Base-by-base conservation (phyloP, 2,329 filamentous ascomycete species). In the Kalmusia sp. region DNA sequence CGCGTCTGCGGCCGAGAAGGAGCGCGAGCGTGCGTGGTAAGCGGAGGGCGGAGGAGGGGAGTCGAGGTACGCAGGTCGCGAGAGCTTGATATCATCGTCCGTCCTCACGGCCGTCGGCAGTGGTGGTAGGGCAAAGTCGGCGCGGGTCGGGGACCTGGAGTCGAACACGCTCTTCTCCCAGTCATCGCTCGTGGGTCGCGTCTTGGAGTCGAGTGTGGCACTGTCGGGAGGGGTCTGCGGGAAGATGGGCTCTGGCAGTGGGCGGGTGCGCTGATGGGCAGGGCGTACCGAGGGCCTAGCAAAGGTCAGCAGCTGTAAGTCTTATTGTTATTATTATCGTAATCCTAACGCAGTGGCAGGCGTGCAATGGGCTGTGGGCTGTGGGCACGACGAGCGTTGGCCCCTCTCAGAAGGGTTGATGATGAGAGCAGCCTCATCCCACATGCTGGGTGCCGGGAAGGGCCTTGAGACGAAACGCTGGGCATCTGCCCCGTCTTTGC, bases 1-100 rank as follows among this genome's bases (percentile, higher is more conserved):
- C 59, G 92, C 90, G 41, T 87, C 88, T 49, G 89, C 77, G 5
- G 89, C 93, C 28, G 90, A 92, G 68, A 92, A 90, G 0, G 92
- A 96, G 63, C 88, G 80, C 17, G 90, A 86, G 60, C 89, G 86
- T 25, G 59, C 8, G 44, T 47, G 55, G 62, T 75, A 72, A 11
- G 63, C 55, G 30, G 56, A 54, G 14, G 67, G 57, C 21, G 65
- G 62, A 27, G 62, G 39, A 47, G 59, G 58, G 12, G 62, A 46
- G 38, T 59, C 55, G 54, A 55, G 31, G 34, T 57, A 46, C 40
- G 61, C 52, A 6, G 58, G 61, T 31, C 56, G 55, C 45, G 58
- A 56, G 27, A 52, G 53, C 24, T 47, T 47, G 45, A 51, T 54
- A 44, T 52, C 62, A 61, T 68, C 17, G 50, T 61, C 59, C 39